Percentiles rank a stretch among this genome's conserved stretches.
Conservation (phyloP, 2,329 filamentous ascomycete genomes). For the Cylindrodendrum hubeiense region DNA sequence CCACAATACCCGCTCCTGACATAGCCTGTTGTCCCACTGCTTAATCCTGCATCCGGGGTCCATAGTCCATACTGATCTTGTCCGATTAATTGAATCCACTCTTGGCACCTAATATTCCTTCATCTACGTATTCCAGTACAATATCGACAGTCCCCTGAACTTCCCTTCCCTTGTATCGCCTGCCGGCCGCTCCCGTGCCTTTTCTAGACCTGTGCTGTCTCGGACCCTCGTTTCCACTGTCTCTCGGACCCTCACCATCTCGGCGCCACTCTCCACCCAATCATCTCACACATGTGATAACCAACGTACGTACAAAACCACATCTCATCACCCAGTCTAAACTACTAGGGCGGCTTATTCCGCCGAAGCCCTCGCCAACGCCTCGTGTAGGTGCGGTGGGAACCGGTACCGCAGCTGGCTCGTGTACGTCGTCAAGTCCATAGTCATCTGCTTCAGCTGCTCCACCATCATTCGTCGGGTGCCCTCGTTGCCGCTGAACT, state of each 20-base stretch:
- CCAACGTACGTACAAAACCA: conserved; percentile 14
- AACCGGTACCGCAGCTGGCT: conserved; percentile 93
- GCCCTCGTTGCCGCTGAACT: conserved; percentile 80
- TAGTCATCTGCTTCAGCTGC: conserved; percentile 81
- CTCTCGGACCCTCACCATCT: neutral
- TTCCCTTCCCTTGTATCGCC: neutral
- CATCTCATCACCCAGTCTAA: neutral
- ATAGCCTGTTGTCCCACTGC: neutral
- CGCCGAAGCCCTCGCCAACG: conserved; percentile 83
- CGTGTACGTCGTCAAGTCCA: conserved; percentile 94
- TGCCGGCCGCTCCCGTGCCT: neutral
- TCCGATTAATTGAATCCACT: neutral
- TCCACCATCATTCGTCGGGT: conserved; percentile 74
- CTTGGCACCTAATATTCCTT: conserved; percentile 5
- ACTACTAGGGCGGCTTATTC: conserved; percentile 55
- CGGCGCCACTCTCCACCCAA: neutral
- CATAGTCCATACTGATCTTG: neutral
- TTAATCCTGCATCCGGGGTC: neutral
- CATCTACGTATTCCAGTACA: conserved; percentile 15
- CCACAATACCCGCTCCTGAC: neutral
- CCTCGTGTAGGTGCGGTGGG: conserved; percentile 88
- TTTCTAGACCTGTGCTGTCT: conserved; percentile 1
- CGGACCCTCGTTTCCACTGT: neutral
- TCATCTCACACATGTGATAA: conserved; percentile 4
- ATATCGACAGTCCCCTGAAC: neutral